Evolutionary conservation across 768 basidiomycete species (phyloP), one percentile per base, ranked within the genome.

Genomic region (Candolleomyces aberdarensis): DNA sequence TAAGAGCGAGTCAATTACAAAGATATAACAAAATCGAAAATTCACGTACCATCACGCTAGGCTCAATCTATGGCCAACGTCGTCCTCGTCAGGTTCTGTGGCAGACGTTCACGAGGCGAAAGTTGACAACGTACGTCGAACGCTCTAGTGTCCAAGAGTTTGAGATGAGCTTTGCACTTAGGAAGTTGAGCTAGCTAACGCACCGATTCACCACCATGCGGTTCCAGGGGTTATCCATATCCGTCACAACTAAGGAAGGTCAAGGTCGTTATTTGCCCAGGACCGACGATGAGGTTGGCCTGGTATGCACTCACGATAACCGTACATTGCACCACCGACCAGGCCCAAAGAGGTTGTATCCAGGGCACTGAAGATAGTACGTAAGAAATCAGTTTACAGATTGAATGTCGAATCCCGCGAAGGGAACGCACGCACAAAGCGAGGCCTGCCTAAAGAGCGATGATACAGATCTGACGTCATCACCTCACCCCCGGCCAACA

Each of bases 301-400:
- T 32, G 9, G 29, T 50, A 58, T 17, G 22, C 19, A 57, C 63
- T 55, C 11, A 62, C 61, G 51, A 58, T 65, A 65, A 19, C 59
- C 58, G 53, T 65, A 65, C 54, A 65, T 60, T 29, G 53, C 62
- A 48, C 51, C 57, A 19, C 61, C 50, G 5, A 62, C 53, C 3
- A 65, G 48, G 14, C 17, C 58, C 19, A 65, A 47, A 15, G 64
- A 65, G 3, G 53, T 53, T 3, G 64, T 57, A 44, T 62, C 64
- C 5, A 65, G 54, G 11, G 47, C 22, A 55, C 61, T 65, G 36
- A 46, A 15, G 22, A 5, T 46, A 26, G 43, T 26, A 39, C 26
- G n/a, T 44, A 19, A 22, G 13, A 41, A 44, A n/a, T 44, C 14
- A 4, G 13, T 14, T 44, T 44, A 2, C 14, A 44, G 19, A 22